Percentiles rank a stretch among this genome's conserved stretches.
Conservation (phyloP, 495 filamentous ascomycete species). For the Aspergillus biplanus region DNA sequence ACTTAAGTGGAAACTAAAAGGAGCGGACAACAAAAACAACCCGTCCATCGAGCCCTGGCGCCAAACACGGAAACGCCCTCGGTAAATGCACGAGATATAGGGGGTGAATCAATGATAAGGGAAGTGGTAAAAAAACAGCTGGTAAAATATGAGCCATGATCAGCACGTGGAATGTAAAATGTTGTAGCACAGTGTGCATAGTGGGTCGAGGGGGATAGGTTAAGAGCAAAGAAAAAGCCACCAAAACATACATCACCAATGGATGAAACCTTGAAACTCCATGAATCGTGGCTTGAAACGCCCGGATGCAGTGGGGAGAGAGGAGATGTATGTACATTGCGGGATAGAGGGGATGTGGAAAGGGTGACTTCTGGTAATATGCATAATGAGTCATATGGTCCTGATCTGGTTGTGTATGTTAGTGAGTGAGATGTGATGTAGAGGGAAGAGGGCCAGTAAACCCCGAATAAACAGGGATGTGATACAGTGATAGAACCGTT, state of each 20-base stretch:
- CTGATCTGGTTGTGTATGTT: background rate
- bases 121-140: background rate
- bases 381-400: background rate
- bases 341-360: background rate
- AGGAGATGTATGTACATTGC: conserved; percentile 12
- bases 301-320: conserved; percentile 1
- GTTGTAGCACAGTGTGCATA: background rate
- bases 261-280: conserved; percentile 7
- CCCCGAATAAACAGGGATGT: background rate
- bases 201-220: background rate
- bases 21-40: background rate
- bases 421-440: background rate
- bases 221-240: background rate
- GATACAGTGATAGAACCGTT: background rate
- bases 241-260: background rate
- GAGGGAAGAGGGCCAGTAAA: background rate
- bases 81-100: conserved; percentile 1
- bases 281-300: background rate
- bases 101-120: background rate
- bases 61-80: background rate
- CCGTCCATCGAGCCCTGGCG: background rate
- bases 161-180: background rate
- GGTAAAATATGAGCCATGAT: background rate
- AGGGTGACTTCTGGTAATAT: background rate
- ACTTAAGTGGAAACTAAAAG: background rate